A percentile compares a stretch with the other conserved stretches of the same genome.
Evolutionary conservation across 345 rosid species (phyloP).

Genomic region (Rhizophora mangle): DNA sequence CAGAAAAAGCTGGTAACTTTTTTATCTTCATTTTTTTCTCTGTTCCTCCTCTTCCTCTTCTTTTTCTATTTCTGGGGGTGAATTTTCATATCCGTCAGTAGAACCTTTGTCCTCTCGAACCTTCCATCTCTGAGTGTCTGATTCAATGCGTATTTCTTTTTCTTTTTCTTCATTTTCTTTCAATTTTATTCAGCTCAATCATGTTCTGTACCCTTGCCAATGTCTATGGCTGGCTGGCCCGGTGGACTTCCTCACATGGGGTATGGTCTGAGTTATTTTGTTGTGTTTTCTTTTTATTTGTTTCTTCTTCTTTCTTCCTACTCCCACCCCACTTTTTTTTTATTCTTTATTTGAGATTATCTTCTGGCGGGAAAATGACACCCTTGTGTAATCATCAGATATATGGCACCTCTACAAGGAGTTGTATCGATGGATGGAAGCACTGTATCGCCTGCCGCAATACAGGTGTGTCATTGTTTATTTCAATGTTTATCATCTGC

Average conservation of each 20-base stretch:
- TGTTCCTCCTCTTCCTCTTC: background rate
- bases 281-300: background rate
- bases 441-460: conserved; percentile 61
- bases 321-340: background rate
- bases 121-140: background rate
- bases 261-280: conserved; percentile 35
- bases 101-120: background rate
- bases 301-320: background rate
- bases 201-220: conserved; percentile 57
- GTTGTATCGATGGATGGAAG: conserved; percentile 81
- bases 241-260: conserved; percentile 97
- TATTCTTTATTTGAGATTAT: background rate
- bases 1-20: conserved; percentile 58
- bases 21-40: background rate
- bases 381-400: conserved; percentile 45
- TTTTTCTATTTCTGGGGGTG: background rate
- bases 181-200: conserved; percentile 57
- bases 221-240: conserved; percentile 85
- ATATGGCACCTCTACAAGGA: conserved; percentile 86
- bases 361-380: conserved; percentile 21
- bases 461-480: conserved; percentile 49
- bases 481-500: background rate
- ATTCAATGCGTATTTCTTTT: background rate
- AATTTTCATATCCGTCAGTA: background rate
- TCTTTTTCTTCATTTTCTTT: background rate